Evolutionary conservation across 352 stramenopile genomes (phyloP), one percentile per base, ranked within the genome.

Genomic region (Globisporangium iwayamae): DNA sequence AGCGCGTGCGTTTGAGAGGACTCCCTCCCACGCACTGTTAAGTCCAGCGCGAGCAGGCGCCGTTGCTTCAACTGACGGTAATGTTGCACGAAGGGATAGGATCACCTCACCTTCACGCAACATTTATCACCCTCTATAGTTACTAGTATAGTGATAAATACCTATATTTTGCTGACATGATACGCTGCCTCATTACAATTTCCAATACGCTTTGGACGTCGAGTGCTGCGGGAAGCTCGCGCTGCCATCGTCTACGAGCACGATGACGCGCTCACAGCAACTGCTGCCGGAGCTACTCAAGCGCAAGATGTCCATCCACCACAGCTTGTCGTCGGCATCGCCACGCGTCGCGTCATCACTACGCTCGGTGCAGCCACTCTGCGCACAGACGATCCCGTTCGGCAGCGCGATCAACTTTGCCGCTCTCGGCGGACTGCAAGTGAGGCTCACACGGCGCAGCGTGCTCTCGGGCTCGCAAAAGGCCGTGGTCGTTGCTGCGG

Each of bases 391-490:
- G 5, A 75, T 87, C 22, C 65, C 76, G 63, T 89, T 85, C 41
- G 81, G 81, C 43, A 73, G 68, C 9, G 54, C 62, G 3, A 72
- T 90, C 32, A 70, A 68, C 38, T 70, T 91, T n/a, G 64, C 67
- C 0, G 79, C 79, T 0, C 59, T 84, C 16, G 82, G 78, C 16
- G 82, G 82, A 4, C 76, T 91, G 3, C 63, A 62, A 16, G 66
- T 91, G 20, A 78, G 71, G 4, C 56, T 89, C 46, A 85, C 74
- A 9, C 84, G 78, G 61, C 74, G 82, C 8, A 80, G 79, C 34
- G 79, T 72, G 18, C 72, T 88, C 36, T 85, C 78, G 0, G 70
- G 76, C 0, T 83, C 75, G 6, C 74, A 89, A 18, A 87, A 85
- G 59, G 78, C 73, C 5, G 79, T 75, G 9, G 79, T 78, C 1